phyloP scores from a whole-genome alignment of 2,329 filamentous ascomycete genomes.

The Tolypocladium tundrense region DNA sequence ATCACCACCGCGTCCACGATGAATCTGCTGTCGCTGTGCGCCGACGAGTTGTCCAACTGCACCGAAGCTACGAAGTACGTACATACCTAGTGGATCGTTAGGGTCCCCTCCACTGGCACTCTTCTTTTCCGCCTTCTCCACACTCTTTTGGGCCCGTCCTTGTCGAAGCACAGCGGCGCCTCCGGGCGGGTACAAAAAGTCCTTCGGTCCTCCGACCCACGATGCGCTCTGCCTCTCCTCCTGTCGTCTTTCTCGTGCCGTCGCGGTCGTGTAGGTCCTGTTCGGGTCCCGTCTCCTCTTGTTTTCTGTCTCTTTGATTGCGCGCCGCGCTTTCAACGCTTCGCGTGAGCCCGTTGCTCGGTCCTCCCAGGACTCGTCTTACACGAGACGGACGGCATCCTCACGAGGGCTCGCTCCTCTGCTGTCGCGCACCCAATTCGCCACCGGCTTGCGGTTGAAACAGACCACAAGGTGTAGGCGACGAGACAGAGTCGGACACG shows the following conservation, averaged over 20 bases:
- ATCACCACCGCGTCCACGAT: neutral
- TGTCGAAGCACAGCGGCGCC: neutral
- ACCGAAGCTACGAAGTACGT: neutral
- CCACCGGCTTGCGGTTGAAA: neutral
- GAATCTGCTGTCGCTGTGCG: neutral
- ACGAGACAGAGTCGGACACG: neutral
- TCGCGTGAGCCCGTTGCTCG: neutral
- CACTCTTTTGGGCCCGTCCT: neutral
- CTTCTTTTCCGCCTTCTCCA: neutral
- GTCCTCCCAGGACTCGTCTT: neutral
- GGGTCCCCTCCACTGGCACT: neutral
- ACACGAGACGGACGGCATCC: neutral
- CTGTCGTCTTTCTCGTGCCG: neutral
- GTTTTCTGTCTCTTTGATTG: neutral
- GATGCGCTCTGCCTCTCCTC: neutral
- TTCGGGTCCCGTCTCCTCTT: neutral
- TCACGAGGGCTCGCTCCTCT: neutral
- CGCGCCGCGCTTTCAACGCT: neutral
- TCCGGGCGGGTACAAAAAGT: constrained; percentile 5
- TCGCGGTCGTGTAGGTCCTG: neutral
- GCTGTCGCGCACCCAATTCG: too few species aligned
- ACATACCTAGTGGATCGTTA: neutral
- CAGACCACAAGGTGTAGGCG: neutral
- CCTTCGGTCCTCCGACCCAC: neutral
- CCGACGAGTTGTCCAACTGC: neutral